Conservation (phyloP, 257 asterid genomes). For the Henckelia pumila region DNA sequence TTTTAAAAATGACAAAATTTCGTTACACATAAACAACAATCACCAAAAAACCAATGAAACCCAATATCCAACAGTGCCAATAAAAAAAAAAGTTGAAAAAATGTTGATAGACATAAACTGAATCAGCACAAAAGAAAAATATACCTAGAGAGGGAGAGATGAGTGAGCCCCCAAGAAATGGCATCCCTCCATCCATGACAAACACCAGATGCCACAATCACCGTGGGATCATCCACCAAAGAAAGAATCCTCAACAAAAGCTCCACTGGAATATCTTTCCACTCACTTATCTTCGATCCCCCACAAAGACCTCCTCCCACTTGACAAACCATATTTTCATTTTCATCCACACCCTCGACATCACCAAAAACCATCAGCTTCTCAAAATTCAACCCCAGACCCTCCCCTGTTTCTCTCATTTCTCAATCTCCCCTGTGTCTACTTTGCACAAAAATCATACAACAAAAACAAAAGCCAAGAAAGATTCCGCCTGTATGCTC, state of each 20-base stretch:
- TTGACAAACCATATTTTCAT: constrained; percentile 27
- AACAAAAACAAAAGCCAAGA: constrained; percentile 14
- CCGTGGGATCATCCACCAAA: constrained; percentile 84
- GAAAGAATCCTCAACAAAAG: constrained; percentile 72
- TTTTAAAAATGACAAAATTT: too few species aligned
- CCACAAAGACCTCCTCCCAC: constrained; percentile 43
- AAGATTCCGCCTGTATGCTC: constrained; percentile 23
- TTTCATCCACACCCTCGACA: constrained; percentile 13
- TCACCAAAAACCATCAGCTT: constrained; percentile 58
- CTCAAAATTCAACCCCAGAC: constrained; percentile 58
- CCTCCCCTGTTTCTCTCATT: constrained; percentile 48
- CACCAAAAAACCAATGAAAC: background rate
- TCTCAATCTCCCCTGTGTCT: background rate
- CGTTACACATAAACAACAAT: too few species aligned
- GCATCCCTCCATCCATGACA: constrained; percentile 98
- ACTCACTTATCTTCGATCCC: constrained; percentile 56
- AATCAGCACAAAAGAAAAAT: background rate
- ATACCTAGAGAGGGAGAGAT: constrained; percentile 88
- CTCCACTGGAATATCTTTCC: constrained; percentile 96
- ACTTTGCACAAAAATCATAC: constrained; percentile 21
- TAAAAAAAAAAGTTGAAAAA: too few species aligned
- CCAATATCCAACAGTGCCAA: too few species aligned
- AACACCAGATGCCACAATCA: constrained; percentile 88
- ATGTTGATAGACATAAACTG: background rate
- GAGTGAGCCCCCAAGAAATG: constrained; percentile 74